Percentiles rank a stretch among this genome's conserved stretches.
phyloP scores from a whole-genome alignment of 2,329 filamentous ascomycete genomes.

The Clonostachys byssicola region DNA sequence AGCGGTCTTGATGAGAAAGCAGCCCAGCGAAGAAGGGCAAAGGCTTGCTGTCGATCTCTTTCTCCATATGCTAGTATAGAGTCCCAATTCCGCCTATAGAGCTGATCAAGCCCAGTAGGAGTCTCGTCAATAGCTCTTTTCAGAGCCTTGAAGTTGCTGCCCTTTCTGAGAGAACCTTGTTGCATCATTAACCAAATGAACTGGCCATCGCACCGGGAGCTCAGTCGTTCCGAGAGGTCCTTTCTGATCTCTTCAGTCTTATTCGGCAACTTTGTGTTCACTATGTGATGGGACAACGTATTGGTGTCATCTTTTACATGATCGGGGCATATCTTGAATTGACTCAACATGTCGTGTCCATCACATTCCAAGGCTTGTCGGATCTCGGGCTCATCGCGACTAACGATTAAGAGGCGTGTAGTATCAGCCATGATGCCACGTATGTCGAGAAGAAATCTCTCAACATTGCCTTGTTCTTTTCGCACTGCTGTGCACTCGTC shows the following conservation, averaged over 20 bases:
- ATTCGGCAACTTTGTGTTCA: conserved; percentile 17
- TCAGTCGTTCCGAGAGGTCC: conserved; percentile 13
- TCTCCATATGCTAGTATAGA: conserved; percentile 9
- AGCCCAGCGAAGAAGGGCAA: conserved; percentile 21
- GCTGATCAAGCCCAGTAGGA: conserved; percentile 14
- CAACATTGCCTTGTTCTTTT: background rate
- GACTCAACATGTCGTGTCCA: background rate
- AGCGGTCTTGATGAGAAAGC: conserved; percentile 14
- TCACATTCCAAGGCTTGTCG: conserved; percentile 6
- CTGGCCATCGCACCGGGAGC: conserved; percentile 19
- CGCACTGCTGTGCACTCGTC: conserved; percentile 20
- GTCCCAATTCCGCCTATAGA: conserved; percentile 23
- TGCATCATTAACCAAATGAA: conserved; percentile 26
- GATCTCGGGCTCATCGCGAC: conserved; percentile 15
- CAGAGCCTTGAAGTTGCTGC: conserved; percentile 18
- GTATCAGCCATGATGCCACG: conserved; percentile 4
- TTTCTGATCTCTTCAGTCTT: conserved; percentile 11
- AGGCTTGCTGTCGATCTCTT: conserved; percentile 10
- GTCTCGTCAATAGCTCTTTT: conserved; percentile 15
- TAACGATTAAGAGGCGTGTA: conserved; percentile 16
- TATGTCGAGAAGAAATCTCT: conserved; percentile 10
- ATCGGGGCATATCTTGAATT: conserved; percentile 11
- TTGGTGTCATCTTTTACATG: conserved; percentile 15
- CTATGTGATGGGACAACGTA: conserved; percentile 13
- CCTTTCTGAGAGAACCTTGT: conserved; percentile 10